Evolutionary conservation across 805 yeast genomes (phyloP).

Genomic region (Candida vartiovaarae): DNA sequence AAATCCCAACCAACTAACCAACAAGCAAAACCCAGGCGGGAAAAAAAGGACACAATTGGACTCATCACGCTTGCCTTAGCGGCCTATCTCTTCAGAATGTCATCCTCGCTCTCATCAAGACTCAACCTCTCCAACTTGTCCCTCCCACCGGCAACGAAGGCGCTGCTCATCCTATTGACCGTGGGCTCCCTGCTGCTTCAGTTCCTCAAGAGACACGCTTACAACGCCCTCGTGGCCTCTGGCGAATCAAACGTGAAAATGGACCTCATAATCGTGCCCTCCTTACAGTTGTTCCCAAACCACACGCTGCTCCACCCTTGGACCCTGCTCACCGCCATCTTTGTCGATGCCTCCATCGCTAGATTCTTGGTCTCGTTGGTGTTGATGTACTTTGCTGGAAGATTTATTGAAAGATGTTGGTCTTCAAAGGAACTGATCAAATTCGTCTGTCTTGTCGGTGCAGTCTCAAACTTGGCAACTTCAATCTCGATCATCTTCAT

Average conservation of each 20-base stretch:
- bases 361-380: conserved; percentile 39
- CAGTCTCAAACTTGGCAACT: conserved; percentile 43
- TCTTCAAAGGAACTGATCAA: conserved; percentile 43
- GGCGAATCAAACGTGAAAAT: conserved; percentile 25
- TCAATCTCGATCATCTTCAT: conserved; percentile 20
- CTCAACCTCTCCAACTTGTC: conserved; percentile 18
- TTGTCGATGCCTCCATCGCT: conserved; percentile 49
- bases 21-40: too few species aligned
- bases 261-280: conserved; percentile 43
- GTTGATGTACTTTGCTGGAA: conserved; percentile 51
- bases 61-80: conserved; percentile 17
- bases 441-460: conserved; percentile 41
- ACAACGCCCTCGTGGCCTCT: conserved; percentile 15
- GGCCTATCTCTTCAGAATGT: conserved; percentile 19
- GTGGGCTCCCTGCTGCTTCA: conserved; percentile 35
- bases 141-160: conserved; percentile 42
- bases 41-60: conserved; percentile 11
- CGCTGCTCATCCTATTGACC: conserved; percentile 34
- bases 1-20: too few species aligned
- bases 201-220: conserved; percentile 33
- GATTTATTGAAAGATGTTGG: conserved; percentile 64
- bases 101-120: conserved; percentile 16
- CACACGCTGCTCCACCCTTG: conserved; percentile 51
- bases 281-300: conserved; percentile 57
- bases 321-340: conserved; percentile 57